phyloP scores from a whole-genome alignment of 129 eudicot genomes.

The Escallonia rubra region DNA sequence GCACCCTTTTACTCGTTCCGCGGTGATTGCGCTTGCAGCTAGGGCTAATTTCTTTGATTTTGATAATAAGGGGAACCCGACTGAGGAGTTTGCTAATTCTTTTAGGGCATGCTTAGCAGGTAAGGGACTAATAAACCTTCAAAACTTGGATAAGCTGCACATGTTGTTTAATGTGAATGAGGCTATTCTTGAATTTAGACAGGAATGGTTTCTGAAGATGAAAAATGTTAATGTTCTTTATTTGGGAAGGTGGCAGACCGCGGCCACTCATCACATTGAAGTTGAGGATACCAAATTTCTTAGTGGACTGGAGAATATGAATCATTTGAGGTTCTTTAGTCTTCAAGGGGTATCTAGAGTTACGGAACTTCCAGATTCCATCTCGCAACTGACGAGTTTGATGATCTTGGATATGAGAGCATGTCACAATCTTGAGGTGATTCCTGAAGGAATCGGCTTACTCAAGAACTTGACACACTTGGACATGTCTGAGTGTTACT shows the following conservation, averaged over 20 bases:
- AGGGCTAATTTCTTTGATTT: conserved; percentile 16
- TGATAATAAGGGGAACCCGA: conserved; percentile 7
- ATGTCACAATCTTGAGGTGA: conserved; percentile 20
- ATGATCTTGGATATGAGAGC: conserved; percentile 17
- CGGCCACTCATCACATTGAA: neutral
- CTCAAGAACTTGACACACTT: conserved; percentile 23
- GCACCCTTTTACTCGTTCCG: conserved; percentile 13
- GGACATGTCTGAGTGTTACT: conserved; percentile 29
- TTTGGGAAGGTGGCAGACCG: conserved; percentile 21
- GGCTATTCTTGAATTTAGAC: conserved; percentile 3
- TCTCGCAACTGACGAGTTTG: conserved; percentile 1
- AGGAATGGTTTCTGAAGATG: conserved; percentile 17
- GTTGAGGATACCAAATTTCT: conserved; percentile 14
- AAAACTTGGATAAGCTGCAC: conserved; percentile 14
- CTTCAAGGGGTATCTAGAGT: conserved; percentile 28
- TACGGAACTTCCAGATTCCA: conserved; percentile 10
- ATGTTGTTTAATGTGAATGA: conserved; percentile 14
- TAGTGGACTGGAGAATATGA: conserved; percentile 2
- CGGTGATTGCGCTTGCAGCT: neutral
- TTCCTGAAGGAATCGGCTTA: conserved; percentile 18
- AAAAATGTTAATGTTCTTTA: conserved; percentile 17
- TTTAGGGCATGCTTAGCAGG: conserved; percentile 17
- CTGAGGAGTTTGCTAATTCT: neutral
- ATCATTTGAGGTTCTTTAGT: conserved; percentile 17
- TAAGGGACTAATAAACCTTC: neutral